phyloP scores from a whole-genome alignment of 176 grass and related monocot genomes.

The Aegilops bicornis region DNA sequence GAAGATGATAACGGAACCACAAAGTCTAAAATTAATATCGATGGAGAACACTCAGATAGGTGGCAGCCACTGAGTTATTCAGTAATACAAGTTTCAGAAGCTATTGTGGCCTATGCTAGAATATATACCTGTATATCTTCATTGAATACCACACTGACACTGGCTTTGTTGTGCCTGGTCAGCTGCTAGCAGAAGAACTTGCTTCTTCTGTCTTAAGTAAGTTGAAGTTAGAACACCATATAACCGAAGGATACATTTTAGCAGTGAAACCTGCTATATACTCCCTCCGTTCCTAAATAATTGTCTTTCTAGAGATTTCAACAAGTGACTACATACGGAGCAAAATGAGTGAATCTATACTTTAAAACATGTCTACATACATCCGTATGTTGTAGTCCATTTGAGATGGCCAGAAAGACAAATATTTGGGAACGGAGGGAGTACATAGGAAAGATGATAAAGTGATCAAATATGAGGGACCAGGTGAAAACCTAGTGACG shows the following conservation, averaged over 20 bases:
- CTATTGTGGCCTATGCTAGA: not conserved
- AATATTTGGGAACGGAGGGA: too few species aligned
- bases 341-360: too few species aligned
- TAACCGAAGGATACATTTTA: not conserved
- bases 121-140: not conserved
- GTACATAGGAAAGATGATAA: not conserved
- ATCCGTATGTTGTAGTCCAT: too few species aligned
- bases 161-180: not conserved
- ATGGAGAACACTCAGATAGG: not conserved
- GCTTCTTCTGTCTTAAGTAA: not conserved
- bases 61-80: not conserved
- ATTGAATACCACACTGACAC: not conserved
- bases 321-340: too few species aligned
- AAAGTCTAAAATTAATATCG: not conserved
- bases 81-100: not conserved
- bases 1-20: not conserved
- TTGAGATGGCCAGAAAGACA: too few species aligned
- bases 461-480: not conserved
- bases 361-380: too few species aligned
- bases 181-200: not conserved
- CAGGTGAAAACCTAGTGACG: not conserved
- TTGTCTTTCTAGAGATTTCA: too few species aligned
- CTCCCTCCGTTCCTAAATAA: too few species aligned
- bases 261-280: too few species aligned
- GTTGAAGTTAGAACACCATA: not conserved